Evolutionary conservation across 2,329 filamentous ascomycete species (phyloP).

Genomic region (Tolypocladium inflatum): DNA sequence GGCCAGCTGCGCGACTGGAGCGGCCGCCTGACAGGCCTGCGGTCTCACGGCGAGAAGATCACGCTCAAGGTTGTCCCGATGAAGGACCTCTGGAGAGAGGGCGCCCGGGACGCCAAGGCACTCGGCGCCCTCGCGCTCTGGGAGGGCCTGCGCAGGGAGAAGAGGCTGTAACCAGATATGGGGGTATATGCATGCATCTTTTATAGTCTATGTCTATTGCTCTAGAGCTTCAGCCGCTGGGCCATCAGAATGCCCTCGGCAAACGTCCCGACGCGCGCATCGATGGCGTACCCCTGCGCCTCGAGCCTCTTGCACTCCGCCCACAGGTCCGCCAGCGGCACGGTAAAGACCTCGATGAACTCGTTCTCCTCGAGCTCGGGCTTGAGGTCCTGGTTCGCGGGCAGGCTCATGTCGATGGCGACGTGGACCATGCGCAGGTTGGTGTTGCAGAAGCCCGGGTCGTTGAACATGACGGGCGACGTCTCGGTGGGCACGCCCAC

Average conservation of each 20-base stretch:
- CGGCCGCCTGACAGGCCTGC: conserved; percentile 47
- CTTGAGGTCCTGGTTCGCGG: conserved; percentile 59
- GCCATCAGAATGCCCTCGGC: conserved; percentile 72
- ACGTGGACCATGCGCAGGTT: conserved; percentile 65
- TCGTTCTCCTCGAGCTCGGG: conserved; percentile 69
- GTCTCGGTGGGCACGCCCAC: conserved; percentile 44
- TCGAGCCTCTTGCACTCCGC: conserved; percentile 58
- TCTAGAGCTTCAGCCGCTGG: conserved; percentile 40
- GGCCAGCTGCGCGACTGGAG: conserved; percentile 43
- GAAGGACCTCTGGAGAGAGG: conserved; percentile 47
- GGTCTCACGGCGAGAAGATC: conserved; percentile 51
- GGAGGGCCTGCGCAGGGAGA: conserved; percentile 42
- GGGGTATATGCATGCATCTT: background rate
- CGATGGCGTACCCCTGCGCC: conserved; percentile 64
- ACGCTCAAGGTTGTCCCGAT: conserved; percentile 49
- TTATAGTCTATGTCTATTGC: background rate
- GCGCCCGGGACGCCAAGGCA: conserved; percentile 49
- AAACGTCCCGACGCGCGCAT: conserved; percentile 67
- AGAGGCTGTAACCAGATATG: conserved; percentile 23
- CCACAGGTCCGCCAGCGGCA: conserved; percentile 56
- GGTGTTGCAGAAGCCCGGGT: conserved; percentile 58
- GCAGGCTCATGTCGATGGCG: conserved; percentile 56
- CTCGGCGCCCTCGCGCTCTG: conserved; percentile 49
- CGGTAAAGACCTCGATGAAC: conserved; percentile 71
- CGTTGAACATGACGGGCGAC: conserved; percentile 59